Base-by-base conservation (phyloP, 108 stramenopile genomes). In the Stephanodiscus triporus region DNA sequence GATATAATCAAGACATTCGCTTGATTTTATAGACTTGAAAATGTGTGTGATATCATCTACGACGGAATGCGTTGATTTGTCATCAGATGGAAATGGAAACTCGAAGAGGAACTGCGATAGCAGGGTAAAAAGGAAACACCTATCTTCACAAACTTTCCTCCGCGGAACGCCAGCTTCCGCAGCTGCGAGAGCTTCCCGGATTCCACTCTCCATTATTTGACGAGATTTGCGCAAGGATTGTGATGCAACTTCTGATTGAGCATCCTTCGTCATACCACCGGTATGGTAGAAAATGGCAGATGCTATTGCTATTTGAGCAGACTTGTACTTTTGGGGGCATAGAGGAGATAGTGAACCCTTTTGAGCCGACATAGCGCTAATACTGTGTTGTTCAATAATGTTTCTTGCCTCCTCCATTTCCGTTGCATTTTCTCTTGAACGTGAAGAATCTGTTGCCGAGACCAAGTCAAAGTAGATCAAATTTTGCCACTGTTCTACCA, bases 191-290 rank as follows among this genome's bases (percentile, higher is more conserved):
- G 81, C 72, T 40, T 67, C 51, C 11, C 93, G 85, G 8, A 90
- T 71, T 63, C 88, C 87, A 80, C 69, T 68, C 42, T 94, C 93
- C 82, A 91, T 77, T n/a, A 91, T 78, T 38, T 72, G 72, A 19
- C 81, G 65, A 26, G 88, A 85, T 38, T 63, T 36, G 30, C n/a
- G 48, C 81, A 86, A 88, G 22, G 88, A 58, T 43, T 65, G 59
- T 24, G 71, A 13, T 23, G 78, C 58, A 53, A 40, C 37, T 10
- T 53, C 63, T 16, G 73, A 59, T 22, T 72, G 47, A 9, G 64
- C 70, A 48, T 59, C 63, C n/a, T 54, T 73, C 24, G 14, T 30
- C 13, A 17, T 10, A n/a, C 43, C 23, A 48, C 77, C 72, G 54
- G 53, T 64, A 55, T 88, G 87, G 59, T 88, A 82, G 17, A 91